phyloP scores from a whole-genome alignment of 2,329 filamentous ascomycete species.

The Colletotrichum australisinense region DNA sequence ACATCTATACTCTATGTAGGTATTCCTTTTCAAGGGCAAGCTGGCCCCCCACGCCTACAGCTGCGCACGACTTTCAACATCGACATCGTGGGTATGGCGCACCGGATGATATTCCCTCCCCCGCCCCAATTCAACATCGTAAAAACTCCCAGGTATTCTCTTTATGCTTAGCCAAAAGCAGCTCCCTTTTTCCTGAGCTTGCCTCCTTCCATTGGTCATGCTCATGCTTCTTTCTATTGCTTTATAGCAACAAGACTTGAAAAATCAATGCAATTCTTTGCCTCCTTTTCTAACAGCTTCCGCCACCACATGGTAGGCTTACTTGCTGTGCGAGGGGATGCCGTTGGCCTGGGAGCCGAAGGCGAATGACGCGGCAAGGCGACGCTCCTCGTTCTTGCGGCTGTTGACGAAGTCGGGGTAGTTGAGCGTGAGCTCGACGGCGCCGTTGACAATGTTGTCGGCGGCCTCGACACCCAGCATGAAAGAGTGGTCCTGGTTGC shows the following conservation, averaged over 20 bases:
- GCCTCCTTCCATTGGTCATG: slow-evolving; percentile 18
- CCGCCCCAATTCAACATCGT: slow-evolving; percentile 21
- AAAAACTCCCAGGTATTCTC: slow-evolving; percentile 36
- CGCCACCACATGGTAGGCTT: slow-evolving; percentile 23
- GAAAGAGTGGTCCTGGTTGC: slow-evolving; percentile 98
- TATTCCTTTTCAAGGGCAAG: slow-evolving; percentile 3
- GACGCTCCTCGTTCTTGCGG: slow-evolving; percentile 75
- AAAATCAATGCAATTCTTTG: not conserved
- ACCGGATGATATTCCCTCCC: slow-evolving; percentile 2
- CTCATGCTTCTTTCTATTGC: slow-evolving; percentile 22
- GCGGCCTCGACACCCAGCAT: slow-evolving; percentile 96
- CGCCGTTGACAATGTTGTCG: slow-evolving; percentile 89
- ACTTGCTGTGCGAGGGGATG: slow-evolving; percentile 48
- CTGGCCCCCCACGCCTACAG: slow-evolving; percentile 8
- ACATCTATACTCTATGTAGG: slow-evolving; percentile 27
- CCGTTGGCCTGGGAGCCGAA: slow-evolving; percentile 48
- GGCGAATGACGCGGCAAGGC: slow-evolving; percentile 63
- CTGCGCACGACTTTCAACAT: slow-evolving; percentile 30
- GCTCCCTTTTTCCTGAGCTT: not conserved
- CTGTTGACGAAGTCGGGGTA: slow-evolving; percentile 96
- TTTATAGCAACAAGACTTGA: slow-evolving; percentile 11
- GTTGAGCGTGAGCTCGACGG: slow-evolving; percentile 92
- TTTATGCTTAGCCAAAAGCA: slow-evolving; percentile 28
- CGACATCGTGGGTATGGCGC: slow-evolving; percentile 33
- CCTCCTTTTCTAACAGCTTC: not conserved